phyloP scores from a whole-genome alignment of 2,329 filamentous ascomycete species.

The Botrytis sinoallii region DNA sequence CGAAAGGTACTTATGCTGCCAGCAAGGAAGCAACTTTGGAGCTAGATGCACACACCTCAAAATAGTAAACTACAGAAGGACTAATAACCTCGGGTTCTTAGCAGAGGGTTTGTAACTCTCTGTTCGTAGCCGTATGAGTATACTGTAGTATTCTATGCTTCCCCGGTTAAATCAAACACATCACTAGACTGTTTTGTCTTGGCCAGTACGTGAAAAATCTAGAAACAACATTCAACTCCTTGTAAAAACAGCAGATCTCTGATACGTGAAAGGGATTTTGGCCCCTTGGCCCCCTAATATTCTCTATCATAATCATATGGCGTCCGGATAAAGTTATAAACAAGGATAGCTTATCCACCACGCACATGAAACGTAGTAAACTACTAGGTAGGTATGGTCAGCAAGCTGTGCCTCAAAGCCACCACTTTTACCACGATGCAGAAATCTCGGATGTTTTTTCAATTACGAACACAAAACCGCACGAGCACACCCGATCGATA shows the following conservation, averaged over 20 bases:
- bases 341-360: neutral
- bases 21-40: no score
- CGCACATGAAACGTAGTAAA: neutral
- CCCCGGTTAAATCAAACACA: neutral
- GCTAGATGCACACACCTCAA: neutral
- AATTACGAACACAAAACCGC: neutral
- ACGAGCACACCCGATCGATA: fast-evolving
- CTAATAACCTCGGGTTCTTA: fast-evolving
- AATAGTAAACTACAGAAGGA: neutral
- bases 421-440: neutral
- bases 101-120: neutral
- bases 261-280: neutral
- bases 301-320: neutral
- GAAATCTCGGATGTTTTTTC: neutral
- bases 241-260: neutral
- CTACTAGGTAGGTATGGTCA: neutral
- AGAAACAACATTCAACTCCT: neutral
- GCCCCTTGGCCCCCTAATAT: neutral
- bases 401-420: neutral
- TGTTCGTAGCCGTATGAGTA: neutral
- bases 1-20: neutral
- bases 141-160: neutral
- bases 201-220: neutral
- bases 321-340: neutral
- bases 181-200: neutral